A percentile compares a stretch with the other conserved stretches of the same genome.
phyloP scores from a whole-genome alignment of 805 yeast genomes.

The Kazachstania africana region DNA sequence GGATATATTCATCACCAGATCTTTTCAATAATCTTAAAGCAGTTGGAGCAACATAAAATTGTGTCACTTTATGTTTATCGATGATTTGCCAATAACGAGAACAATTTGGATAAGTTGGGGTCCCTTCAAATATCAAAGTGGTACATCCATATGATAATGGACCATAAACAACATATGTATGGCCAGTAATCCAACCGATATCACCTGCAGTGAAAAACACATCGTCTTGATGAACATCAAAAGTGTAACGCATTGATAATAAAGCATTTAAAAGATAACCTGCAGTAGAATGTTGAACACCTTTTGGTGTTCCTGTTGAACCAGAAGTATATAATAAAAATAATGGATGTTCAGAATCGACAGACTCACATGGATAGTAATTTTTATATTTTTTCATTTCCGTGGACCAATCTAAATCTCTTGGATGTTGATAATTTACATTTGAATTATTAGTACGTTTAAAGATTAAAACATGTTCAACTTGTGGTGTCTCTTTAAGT shows the following conservation, averaged over 20 bases:
- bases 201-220: slow-evolving; percentile 79
- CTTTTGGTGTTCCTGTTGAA: slow-evolving; percentile 83
- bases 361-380: slow-evolving; percentile 64
- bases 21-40: slow-evolving; percentile 67
- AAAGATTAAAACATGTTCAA: slow-evolving; percentile 57
- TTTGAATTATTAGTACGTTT: slow-evolving; percentile 54
- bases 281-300: slow-evolving; percentile 72
- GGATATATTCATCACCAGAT: slow-evolving; percentile 56
- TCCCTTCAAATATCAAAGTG: slow-evolving; percentile 73
- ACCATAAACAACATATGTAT: slow-evolving; percentile 73
- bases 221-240: slow-evolving; percentile 67
- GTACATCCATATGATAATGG: slow-evolving; percentile 69
- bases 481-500: slow-evolving; percentile 50
- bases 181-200: slow-evolving; percentile 89
- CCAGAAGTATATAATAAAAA: slow-evolving; percentile 79
- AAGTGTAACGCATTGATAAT: slow-evolving; percentile 60
- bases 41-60: slow-evolving; percentile 78
- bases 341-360: slow-evolving; percentile 69
- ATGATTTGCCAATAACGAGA: slow-evolving; percentile 75
- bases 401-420: slow-evolving; percentile 72
- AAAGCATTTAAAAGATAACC: slow-evolving; percentile 69
- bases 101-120: slow-evolving; percentile 75
- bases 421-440: slow-evolving; percentile 34
- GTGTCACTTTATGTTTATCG: slow-evolving; percentile 59
- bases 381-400: slow-evolving; percentile 55